Conservation (phyloP, 2,329 filamentous ascomycete species). For the Fusarium sp. region DNA sequence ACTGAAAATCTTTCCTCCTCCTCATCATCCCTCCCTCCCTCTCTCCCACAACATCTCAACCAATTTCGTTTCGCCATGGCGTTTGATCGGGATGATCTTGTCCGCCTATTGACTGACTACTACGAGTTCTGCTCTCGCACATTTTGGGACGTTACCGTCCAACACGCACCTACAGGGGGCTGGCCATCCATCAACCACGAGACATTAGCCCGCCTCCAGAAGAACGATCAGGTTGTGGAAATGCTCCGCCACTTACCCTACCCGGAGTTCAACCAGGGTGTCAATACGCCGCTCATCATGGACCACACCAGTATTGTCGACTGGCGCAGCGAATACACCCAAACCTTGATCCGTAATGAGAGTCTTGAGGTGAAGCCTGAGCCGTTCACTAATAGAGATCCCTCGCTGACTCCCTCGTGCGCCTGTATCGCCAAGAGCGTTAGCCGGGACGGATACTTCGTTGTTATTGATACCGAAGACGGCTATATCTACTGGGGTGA, state of each 20-base stretch:
- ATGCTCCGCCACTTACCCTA: neutral
- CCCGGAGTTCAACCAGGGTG: neutral
- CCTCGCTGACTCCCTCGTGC: neutral
- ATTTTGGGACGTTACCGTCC: neutral
- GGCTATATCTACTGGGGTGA: neutral
- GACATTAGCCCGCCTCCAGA: neutral
- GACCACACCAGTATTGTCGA: neutral
- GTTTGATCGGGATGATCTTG: neutral
- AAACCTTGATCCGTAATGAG: neutral
- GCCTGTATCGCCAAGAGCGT: neutral
- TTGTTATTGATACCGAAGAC: neutral
- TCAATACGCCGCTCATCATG: neutral
- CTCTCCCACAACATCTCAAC: neutral
- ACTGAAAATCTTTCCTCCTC: too few relatives aligned
- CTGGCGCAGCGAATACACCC: neutral
- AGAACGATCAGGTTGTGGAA: neutral
- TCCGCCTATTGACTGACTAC: neutral
- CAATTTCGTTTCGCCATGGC: neutral
- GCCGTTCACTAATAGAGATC: neutral
- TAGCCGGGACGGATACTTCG: neutral
- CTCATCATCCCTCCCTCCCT: too few relatives aligned
- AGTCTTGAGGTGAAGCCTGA: neutral
- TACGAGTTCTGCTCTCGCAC: neutral
- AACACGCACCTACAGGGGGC: neutral
- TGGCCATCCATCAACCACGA: neutral